phyloP scores from a whole-genome alignment of 2,329 filamentous ascomycete species.

The Pseudogymnoascus sp. region DNA sequence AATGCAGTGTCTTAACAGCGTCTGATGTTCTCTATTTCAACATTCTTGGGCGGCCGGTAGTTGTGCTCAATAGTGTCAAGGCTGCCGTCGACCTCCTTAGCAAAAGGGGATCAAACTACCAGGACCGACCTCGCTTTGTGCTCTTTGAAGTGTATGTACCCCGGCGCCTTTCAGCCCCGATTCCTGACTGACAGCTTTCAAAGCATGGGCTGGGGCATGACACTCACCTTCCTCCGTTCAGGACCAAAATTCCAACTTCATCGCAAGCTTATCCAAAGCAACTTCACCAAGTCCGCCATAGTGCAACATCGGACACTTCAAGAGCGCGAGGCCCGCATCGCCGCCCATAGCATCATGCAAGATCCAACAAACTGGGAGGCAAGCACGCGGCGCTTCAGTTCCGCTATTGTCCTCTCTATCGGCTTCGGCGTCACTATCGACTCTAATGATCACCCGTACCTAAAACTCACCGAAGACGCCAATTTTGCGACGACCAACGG shows the following conservation, averaged over 20 bases:
- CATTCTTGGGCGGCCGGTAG: constrained; percentile 26
- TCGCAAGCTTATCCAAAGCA: constrained; percentile 35
- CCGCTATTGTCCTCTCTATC: constrained; percentile 35
- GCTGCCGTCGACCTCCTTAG: constrained; percentile 37
- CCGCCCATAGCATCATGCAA: constrained; percentile 27
- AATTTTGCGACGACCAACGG: constrained; percentile 21
- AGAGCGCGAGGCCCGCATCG: constrained; percentile 27
- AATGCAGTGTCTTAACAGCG: constrained; percentile 1
- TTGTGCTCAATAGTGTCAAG: constrained; percentile 36
- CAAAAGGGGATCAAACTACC: constrained; percentile 36
- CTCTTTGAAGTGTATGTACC: constrained; percentile 11
- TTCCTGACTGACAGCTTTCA: background rate
- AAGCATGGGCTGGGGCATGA: constrained; percentile 35
- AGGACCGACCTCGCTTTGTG: constrained; percentile 37
- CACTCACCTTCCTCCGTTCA: constrained; percentile 37
- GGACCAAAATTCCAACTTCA: constrained; percentile 37
- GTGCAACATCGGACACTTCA: constrained; percentile 24
- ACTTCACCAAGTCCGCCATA: constrained; percentile 34
- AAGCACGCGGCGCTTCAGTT: constrained; percentile 29
- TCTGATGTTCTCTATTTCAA: constrained; percentile 15
- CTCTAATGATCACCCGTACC: constrained; percentile 32
- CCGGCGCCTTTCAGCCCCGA: background rate
- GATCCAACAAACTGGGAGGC: constrained; percentile 31
- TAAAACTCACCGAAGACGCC: constrained; percentile 31
- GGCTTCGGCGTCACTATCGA: constrained; percentile 36